Base-by-base conservation (phyloP, 345 rosid genomes). In the Cardiospermum halicacabum region DNA sequence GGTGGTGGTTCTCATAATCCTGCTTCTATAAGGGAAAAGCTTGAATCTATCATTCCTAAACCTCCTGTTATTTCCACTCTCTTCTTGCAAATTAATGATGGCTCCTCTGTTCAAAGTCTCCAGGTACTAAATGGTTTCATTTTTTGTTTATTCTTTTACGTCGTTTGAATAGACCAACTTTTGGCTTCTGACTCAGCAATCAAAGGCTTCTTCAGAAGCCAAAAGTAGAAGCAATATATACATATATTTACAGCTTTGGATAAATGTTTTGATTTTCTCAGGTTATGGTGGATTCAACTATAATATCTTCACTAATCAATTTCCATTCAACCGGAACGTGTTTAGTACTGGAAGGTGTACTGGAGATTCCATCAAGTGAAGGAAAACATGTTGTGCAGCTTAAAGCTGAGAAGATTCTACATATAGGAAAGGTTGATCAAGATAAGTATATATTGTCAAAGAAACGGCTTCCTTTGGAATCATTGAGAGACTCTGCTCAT, bases 231-330 rank as follows among this genome's bases (percentile, higher is more conserved):
- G n/a, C n/a, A n/a, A n/a, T n/a, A n/a, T n/a, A n/a, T n/a, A n/a
- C n/a, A n/a, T n/a, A n/a, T n/a, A n/a, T n/a, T n/a, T n/a, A n/a
- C n/a, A n/a, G n/a, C n/a, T n/a, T n/a, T n/a, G n/a, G n/a, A n/a
- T n/a, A n/a, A n/a, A n/a, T n/a, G n/a, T n/a, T n/a, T 5, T 43
- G 50, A 19, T 50, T 32, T 53, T 8, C 36, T 63, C 79, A 90
- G 98, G 89, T 90, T 54, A 77, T 75, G 71, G 78, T 88, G 42
- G 96, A 88, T 65, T 84, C 93, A n/a, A n/a, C n/a, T 27, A 65
- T 81, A 4, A 28, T 75, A 71, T 73, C 76, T 60, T 56, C 89
- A 22, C 79, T 85, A 11, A 53, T 80, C 69, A 70, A 63, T 68
- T 65, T 83, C 64, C 66, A 78, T 36, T 81, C 83, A 12, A 69